Percentiles rank a stretch among this genome's conserved stretches.
Conservation (phyloP, 108 stramenopile genomes). For the Chaetoceros tenuissimus region DNA sequence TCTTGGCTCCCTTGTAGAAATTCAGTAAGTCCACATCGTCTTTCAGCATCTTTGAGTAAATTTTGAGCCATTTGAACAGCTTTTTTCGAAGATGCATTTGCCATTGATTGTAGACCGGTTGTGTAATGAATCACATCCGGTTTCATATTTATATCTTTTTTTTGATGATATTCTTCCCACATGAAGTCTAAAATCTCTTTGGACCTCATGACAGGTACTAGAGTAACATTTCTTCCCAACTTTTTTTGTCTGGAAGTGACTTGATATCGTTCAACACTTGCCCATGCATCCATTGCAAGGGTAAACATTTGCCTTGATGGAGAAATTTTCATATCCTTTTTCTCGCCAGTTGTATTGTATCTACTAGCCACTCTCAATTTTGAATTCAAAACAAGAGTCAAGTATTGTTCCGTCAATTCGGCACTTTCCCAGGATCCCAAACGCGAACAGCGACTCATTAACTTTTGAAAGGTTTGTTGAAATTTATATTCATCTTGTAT, state of each 20-base stretch:
- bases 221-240: background rate
- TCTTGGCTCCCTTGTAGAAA: background rate
- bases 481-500: background rate
- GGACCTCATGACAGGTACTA: conserved; percentile 13
- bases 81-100: conserved; percentile 3
- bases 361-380: background rate
- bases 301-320: background rate
- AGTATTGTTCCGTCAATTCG: background rate
- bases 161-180: conserved; percentile 28
- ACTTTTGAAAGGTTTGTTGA: background rate
- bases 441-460: background rate
- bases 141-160: conserved; percentile 34
- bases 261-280: background rate
- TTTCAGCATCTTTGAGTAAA: conserved; percentile 14
- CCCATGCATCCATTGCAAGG: background rate
- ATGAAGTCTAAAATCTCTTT: conserved; percentile 34
- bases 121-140: conserved; percentile 54
- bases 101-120: conserved; percentile 31
- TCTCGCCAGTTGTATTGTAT: background rate
- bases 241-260: background rate
- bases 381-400: background rate
- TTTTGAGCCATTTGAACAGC: conserved; percentile 6
- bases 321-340: background rate
- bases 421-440: background rate
- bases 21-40: background rate